Percentiles rank a stretch among this genome's conserved stretches.
Conservation (phyloP, 345 rosid genomes). For the Geranium rotundifolium region DNA sequence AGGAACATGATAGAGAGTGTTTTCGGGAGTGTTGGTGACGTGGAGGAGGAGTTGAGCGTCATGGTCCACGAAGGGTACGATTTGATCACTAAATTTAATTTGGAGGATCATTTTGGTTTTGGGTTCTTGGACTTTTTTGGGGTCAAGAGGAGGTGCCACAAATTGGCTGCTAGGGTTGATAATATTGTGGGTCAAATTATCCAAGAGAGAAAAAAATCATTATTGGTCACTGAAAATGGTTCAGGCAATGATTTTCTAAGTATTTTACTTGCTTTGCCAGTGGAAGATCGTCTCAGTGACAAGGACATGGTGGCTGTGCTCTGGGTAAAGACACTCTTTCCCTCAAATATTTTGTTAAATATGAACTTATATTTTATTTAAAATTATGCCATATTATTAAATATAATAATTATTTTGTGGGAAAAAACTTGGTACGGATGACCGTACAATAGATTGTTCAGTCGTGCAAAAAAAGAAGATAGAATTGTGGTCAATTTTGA, state of each 20-base stretch:
- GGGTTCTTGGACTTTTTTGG: constrained; percentile 44
- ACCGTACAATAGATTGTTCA: no score
- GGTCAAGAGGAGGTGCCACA: constrained; percentile 44
- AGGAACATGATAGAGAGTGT: constrained; percentile 39
- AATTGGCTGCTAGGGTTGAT: constrained; percentile 31
- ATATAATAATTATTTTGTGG: no score
- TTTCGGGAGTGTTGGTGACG: constrained; percentile 23
- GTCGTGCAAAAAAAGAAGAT: no score
- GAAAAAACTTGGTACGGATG: no score
- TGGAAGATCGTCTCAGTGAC: constrained; percentile 37
- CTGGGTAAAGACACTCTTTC: constrained; percentile 34
- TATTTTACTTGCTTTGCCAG: constrained; percentile 43
- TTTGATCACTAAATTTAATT: constrained; percentile 30
- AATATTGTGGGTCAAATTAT: constrained; percentile 30
- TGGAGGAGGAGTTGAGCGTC: constrained; percentile 18
- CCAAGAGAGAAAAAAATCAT: constrained; percentile 17
- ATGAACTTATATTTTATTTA: no score
- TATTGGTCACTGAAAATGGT: not conserved
- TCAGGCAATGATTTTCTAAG: constrained; percentile 33
- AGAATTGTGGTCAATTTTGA: no score
- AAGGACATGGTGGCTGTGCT: constrained; percentile 42
- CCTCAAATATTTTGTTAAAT: no score
- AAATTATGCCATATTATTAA: no score
- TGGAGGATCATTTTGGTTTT: constrained; percentile 45
- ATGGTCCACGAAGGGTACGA: constrained; percentile 55